Base-by-base conservation (phyloP, 352 stramenopile genomes). In the Phytophthora idaei region DNA sequence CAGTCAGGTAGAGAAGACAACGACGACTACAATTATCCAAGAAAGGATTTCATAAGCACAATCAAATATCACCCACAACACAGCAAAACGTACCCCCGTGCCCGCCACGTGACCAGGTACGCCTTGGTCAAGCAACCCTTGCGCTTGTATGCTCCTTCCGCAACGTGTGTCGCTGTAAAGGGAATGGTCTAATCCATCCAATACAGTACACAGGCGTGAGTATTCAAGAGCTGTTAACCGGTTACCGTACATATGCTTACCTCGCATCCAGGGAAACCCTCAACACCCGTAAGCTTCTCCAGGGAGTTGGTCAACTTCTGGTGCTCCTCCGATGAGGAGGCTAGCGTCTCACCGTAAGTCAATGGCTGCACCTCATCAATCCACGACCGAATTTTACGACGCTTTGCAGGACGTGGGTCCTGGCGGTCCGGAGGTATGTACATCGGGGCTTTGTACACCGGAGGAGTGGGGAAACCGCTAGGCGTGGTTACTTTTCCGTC, bases 301-400 rank as follows among this genome's bases (percentile, higher is more conserved):
- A 96, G 57, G 0, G 81, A 78, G 55, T 76, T 78, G 17, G 57
- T 58, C 17, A 93, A 52, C 25, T 77, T 78, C 25, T 72, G 54
- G 48, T 96, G 84, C 49, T 92, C 85, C 25, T 93, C 80, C 1
- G 85, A 93, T n/a, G 71, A 79, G 1, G 73, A 41, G 37, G 81
- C 63, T 45, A 96, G 34, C 25, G 71, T 76, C 34, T 94, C 80
- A 7, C 88, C 88, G 53, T 81, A 90, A 34, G 73, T 54, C 5
- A 96, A 64, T 25, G 85, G 80, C 9, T 80, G 31, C 4, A 94
- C 88, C 10, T 94, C 86, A 45, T 96, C 88, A 58, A 90, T 75
- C 88, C 88, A 96, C 46, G 88, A 91, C 10, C 88, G 86, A 46
- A 96, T 93, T 79, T 96, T 96, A 32, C 88, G 86, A 31, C 86